These are phyloP conservation scores for Botrytis aclada DNA, from an alignment of 2,329 filamentous ascomycete genomes.

Conservation along the genomic window DNA sequence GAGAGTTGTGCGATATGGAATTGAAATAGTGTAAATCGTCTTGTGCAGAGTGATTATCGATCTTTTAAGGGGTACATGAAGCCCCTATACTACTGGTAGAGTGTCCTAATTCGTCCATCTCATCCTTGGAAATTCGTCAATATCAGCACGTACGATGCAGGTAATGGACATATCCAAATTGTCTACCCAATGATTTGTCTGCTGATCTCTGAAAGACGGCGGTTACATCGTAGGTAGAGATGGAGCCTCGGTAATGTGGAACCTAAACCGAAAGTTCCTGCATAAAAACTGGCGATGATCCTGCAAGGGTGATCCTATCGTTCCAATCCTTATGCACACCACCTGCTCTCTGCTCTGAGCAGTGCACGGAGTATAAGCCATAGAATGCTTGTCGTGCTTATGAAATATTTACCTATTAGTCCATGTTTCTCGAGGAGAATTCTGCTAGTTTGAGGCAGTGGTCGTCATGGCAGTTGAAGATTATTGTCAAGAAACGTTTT, in stretches of 20 bases:
- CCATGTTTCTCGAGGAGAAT: neutral
- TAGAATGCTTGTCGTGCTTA: neutral
- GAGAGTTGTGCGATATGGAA: neutral
- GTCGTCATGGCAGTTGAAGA: neutral
- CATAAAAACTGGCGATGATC: conserved; percentile 10
- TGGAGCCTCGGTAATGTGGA: conserved; percentile 4
- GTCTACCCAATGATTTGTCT: neutral
- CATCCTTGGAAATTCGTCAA: neutral
- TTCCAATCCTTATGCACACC: conserved; percentile 3
- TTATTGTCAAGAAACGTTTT: neutral
- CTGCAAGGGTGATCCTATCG: conserved; percentile 8
- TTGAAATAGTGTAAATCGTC: neutral
- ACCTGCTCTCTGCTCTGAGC: neutral
- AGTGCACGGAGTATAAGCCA: neutral
- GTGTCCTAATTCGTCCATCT: neutral
- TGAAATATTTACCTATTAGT: neutral
- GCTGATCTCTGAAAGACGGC: conserved; percentile 9
- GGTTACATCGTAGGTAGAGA: neutral
- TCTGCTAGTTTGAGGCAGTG: neutral
- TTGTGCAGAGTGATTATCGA: neutral
- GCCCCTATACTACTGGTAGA: neutral
- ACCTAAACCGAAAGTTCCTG: conserved; percentile 11
- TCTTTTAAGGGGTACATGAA: neutral
- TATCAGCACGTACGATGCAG: neutral
- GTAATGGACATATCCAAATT: neutral